Percentiles rank a stretch among this genome's conserved stretches.
Conservation (phyloP, 371 early-diverging fungal genomes). For the Chytridium lagenaria region DNA sequence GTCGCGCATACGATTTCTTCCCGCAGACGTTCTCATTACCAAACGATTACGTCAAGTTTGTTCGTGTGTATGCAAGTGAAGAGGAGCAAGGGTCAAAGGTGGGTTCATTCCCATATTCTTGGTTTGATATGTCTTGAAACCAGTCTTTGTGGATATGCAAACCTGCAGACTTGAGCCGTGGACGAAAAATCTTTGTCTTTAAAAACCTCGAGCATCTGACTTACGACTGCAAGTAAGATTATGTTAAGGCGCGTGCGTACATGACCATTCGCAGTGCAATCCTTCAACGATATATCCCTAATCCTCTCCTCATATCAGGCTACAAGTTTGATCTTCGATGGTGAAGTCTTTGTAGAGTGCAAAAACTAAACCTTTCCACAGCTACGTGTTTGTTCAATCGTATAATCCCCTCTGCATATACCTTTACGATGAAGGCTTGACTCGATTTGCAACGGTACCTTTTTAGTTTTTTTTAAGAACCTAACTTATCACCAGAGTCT, state of each 20-base stretch:
- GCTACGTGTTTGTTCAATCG: constrained; percentile 52
- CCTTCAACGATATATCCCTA: constrained; percentile 50
- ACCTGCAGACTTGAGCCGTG: constrained; percentile 53
- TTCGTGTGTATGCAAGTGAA: constrained; percentile 47
- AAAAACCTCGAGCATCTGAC: constrained; percentile 44
- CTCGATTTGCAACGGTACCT: constrained; percentile 53
- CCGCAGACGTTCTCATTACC: constrained; percentile 54
- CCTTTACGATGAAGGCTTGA: constrained; percentile 51
- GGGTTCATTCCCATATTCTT: neutral
- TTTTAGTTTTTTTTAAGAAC: neutral
- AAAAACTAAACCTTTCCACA: constrained; percentile 7
- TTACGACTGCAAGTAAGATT: constrained; percentile 51
- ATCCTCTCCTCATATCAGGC: constrained; percentile 52
- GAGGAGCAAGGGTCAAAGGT: constrained; percentile 42
- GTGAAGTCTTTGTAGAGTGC: constrained; percentile 26
- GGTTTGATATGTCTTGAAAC: neutral
- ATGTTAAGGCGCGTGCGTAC: neutral
- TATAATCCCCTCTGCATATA: constrained; percentile 51
- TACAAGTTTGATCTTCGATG: constrained; percentile 59
- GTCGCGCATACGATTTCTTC: constrained; percentile 48
- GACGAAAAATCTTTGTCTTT: constrained; percentile 54
- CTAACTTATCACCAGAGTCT: constrained; percentile 26
- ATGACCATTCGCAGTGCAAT: constrained; percentile 38
- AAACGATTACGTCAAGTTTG: constrained; percentile 50
- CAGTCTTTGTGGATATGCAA: constrained; percentile 56